Percentiles rank a stretch among this genome's conserved stretches.
Conservation (phyloP, 768 basidiomycete genomes). For the Sarcomyxa edulis region DNA sequence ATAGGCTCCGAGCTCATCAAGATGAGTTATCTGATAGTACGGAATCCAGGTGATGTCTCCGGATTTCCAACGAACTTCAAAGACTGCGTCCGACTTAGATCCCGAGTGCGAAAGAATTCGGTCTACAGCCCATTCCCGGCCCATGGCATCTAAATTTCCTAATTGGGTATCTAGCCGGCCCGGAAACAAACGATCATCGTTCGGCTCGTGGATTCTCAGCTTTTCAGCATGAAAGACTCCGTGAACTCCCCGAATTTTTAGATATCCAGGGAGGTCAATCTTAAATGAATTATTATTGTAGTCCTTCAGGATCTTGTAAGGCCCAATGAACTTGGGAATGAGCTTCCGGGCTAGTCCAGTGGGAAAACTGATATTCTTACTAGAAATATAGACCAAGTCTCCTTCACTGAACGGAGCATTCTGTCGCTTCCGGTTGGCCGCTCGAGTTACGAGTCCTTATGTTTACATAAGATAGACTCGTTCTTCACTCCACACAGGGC, state of each 20-base stretch:
- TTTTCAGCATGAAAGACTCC: constrained; percentile 30
- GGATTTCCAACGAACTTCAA: constrained; percentile 23
- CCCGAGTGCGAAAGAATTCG: constrained; percentile 18
- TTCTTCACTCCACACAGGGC: too few species aligned
- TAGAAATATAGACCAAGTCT: constrained; percentile 25
- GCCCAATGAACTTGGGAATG: constrained; percentile 24
- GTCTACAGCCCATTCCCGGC: constrained; percentile 22
- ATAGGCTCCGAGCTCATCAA: constrained; percentile 19
- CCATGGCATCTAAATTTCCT: constrained; percentile 4
- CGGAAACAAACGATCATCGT: constrained; percentile 32
- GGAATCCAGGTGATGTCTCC: constrained; percentile 28
- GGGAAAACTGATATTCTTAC: constrained; percentile 20
- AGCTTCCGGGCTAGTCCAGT: constrained; percentile 21
- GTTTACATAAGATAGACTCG: too few species aligned
- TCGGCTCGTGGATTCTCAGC: constrained; percentile 23
- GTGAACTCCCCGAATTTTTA: constrained; percentile 19
- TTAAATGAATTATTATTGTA: constrained; percentile 11
- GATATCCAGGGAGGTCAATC: constrained; percentile 10
- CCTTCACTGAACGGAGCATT: constrained; percentile 13
- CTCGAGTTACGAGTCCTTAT: too few species aligned
- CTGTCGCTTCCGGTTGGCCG: constrained; percentile 16
- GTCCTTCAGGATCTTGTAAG: constrained; percentile 15
- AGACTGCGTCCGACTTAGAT: constrained; percentile 11
- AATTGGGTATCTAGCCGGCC: constrained; percentile 17
- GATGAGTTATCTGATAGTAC: constrained; percentile 14